These are phyloP conservation scores for Coemansia sp. DNA, from an alignment of 192 early-diverging fungal species.

Conservation along the genomic window DNA sequence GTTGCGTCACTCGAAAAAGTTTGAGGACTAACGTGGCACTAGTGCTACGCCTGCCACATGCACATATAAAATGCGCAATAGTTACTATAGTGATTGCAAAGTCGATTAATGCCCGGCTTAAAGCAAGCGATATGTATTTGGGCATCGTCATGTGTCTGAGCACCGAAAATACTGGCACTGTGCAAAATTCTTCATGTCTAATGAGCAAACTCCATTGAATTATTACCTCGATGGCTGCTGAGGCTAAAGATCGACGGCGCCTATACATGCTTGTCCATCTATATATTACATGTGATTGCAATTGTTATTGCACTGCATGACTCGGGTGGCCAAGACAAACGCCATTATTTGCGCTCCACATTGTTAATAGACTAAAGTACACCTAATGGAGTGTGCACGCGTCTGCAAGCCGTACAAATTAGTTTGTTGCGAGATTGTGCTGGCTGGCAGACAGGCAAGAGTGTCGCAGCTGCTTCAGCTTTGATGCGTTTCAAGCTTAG, in stretches of 20 bases:
- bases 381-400: neutral
- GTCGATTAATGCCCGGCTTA: neutral
- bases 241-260: slow-evolving; percentile 1
- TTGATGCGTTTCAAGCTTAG: neutral
- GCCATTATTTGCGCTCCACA: slow-evolving; percentile 4
- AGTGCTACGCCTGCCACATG: no score
- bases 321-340: neutral
- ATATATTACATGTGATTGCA: slow-evolving; percentile 1
- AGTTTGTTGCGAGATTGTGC: neutral
- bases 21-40: no score
- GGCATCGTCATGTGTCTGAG: neutral
- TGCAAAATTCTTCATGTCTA: slow-evolving; percentile 4
- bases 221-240: neutral
- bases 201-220: neutral
- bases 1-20: no score
- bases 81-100: no score
- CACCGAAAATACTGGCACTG: neutral
- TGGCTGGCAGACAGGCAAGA: neutral
- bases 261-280: neutral
- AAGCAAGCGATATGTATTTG: neutral
- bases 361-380: neutral
- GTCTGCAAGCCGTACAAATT: slow-evolving; percentile 1
- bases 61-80: no score
- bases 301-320: neutral
- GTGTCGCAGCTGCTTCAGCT: neutral